phyloP scores from a whole-genome alignment of 768 basidiomycete genomes.

The Macrocybe gigantea region DNA sequence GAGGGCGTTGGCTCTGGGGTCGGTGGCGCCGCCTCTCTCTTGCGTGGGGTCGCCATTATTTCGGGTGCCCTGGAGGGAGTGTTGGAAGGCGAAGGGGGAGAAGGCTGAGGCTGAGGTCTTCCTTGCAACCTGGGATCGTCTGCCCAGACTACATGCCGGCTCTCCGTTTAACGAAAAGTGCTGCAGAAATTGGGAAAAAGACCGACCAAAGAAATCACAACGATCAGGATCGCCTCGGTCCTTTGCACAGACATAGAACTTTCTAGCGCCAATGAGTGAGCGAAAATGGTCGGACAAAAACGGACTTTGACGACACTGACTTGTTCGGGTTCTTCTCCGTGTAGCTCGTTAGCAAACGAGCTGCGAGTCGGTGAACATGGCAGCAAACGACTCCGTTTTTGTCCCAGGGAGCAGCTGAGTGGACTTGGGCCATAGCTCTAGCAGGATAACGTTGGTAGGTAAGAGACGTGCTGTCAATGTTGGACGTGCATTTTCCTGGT shows the following conservation, averaged over 20 bases:
- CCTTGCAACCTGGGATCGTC: constrained; percentile 9
- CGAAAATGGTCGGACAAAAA: neutral
- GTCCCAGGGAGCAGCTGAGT: constrained; percentile 19
- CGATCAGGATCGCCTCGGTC: constrained; percentile 12
- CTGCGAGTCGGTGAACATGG: constrained; percentile 20
- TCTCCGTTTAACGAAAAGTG: neutral
- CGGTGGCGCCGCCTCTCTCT: constrained; percentile 1
- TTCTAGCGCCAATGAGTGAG: constrained; percentile 6
- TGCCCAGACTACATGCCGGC: constrained; percentile 8
- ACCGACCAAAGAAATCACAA: constrained; percentile 34
- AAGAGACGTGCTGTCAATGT: neutral
- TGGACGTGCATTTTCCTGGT: too few species aligned
- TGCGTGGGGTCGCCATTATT: constrained; percentile 5
- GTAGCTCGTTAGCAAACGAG: constrained; percentile 18
- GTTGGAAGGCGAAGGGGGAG: neutral
- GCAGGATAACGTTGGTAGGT: constrained; percentile 6
- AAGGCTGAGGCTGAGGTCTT: neutral
- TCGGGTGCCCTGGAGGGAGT: neutral
- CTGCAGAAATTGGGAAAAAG: neutral
- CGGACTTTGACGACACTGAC: constrained; percentile 18
- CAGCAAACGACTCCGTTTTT: constrained; percentile 28
- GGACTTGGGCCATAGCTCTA: constrained; percentile 5
- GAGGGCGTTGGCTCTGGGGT: constrained; percentile 9
- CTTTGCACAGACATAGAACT: constrained; percentile 33
- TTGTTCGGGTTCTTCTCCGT: constrained; percentile 25